Base-by-base conservation (phyloP, 495 filamentous ascomycete species). In the Aspergillus conjunctus region DNA sequence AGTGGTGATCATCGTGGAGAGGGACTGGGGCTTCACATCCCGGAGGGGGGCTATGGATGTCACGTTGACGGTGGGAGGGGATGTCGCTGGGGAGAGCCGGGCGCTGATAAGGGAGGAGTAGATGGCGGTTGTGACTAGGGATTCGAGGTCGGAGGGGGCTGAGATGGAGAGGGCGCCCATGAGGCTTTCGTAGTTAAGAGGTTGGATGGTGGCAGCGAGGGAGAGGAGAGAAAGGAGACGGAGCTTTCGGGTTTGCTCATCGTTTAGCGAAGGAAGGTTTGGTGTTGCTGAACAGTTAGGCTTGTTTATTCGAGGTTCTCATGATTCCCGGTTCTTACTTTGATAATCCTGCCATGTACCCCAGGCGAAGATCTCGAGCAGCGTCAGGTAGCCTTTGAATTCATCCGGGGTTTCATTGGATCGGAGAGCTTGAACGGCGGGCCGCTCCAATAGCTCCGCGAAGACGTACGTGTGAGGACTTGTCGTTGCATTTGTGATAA, bases 351-450 rank as follows among this genome's bases (percentile, higher is more conserved):
- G 72, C 81, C 90, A 97, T 66, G 91, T 96, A 53, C 94, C 95
- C 82, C 93, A 92, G 52, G 91, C 87, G 78, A 97, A 99, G 59
- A 97, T 90, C 76, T 94, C 83, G 44, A 98, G 88, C 4, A 97
- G 83, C 7, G 81, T 85, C 20, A 93, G 80, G 73, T 90, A 85
- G 10, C 66, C 61, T 17, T 76, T 68, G 59, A 81, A 80, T 56
- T 89, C 84, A 17, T 59, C 67, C 26, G 77, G 75, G 9, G 73
- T 75, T 12, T 78, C 73, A 26, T 74, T 61, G 14, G 75, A 70
- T 31, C 82, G 74, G 18, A 98, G 85, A 3, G 85, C 78, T 71
- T 95, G 90, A 64, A 98, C 86, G 63, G 92, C 88, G 1, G 89
- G 88, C 2, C 86, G 86, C 63, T 90, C 83, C 9, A 99, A 86